phyloP scores from a whole-genome alignment of 495 filamentous ascomycete species.

The Opeltia flavorubescens region DNA sequence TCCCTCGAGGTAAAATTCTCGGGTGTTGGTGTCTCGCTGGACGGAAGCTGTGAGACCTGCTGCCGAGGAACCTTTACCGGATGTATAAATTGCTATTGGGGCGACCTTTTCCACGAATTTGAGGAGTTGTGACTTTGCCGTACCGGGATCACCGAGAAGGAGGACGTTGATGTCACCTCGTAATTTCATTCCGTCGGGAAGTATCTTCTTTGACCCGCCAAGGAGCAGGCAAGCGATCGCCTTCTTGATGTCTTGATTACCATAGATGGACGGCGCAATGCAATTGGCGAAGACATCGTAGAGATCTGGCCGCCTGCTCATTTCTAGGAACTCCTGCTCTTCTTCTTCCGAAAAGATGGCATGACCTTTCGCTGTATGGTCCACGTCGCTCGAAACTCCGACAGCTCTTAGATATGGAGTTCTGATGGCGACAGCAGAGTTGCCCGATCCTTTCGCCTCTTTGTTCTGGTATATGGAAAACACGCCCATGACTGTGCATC shows the following conservation, averaged over 20 bases:
- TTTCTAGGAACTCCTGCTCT: conserved; percentile 91
- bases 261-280: conserved; percentile 96
- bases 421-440: conserved; percentile 78
- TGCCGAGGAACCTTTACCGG: conserved; percentile 95
- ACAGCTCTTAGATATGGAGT: conserved; percentile 94
- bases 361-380: conserved; percentile 78
- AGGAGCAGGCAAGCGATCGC: conserved; percentile 92
- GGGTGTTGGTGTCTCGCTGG: conserved; percentile 77
- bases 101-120: conserved; percentile 97
- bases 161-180: conserved; percentile 98
- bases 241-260: conserved; percentile 94
- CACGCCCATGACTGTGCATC: conserved; percentile 91
- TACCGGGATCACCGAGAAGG: conserved; percentile 93
- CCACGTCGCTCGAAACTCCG: conserved; percentile 79
- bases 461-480: conserved; percentile 96
- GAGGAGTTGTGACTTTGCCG: conserved; percentile 91
- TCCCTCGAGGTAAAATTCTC: conserved; percentile 97
- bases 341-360: conserved; percentile 86
- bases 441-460: conserved; percentile 60
- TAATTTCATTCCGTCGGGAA: conserved; percentile 96
- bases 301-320: conserved; percentile 80
- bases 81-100: conserved; percentile 97
- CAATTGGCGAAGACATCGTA: conserved; percentile 83
- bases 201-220: conserved; percentile 95
- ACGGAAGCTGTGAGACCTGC: conserved; percentile 97